These are phyloP conservation scores for Cytospora paraplurivora DNA, from an alignment of 2,329 filamentous ascomycete genomes.

Conservation along the genomic window DNA sequence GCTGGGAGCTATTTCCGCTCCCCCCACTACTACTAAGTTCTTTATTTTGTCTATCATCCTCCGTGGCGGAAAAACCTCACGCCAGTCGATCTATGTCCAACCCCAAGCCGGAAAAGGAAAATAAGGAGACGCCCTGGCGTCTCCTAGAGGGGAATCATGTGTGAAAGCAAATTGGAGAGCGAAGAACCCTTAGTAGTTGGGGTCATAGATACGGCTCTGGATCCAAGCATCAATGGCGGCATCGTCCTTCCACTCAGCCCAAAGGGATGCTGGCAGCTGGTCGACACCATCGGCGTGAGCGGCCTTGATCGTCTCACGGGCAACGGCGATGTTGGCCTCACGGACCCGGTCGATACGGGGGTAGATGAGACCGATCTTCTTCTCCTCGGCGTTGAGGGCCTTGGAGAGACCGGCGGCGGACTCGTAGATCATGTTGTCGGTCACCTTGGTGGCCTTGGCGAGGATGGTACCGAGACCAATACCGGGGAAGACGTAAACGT, in stretches of 20 bases:
- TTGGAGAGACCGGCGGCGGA: conserved; percentile 80
- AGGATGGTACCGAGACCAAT: conserved; percentile 93
- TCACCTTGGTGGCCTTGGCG: conserved; percentile 82
- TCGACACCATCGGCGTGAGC: conserved; percentile 82
- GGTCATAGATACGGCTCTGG: conserved; percentile 63
- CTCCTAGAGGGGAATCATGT: conserved; percentile 26
- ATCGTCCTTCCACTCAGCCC: conserved; percentile 72
- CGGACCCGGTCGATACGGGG: conserved; percentile 88
- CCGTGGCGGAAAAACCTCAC: conserved; percentile 4
- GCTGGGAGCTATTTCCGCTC: conserved; percentile 1
- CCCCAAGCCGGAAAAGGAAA: not conserved
- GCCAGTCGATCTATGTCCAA: conserved; percentile 17
- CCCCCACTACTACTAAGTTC: not conserved
- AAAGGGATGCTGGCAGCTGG: conserved; percentile 65
- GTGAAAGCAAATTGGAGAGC: not conserved
- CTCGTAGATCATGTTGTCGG: conserved; percentile 95
- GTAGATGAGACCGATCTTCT: conserved; percentile 84
- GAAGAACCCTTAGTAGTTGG: conserved; percentile 34
- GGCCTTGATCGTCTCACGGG: conserved; percentile 89
- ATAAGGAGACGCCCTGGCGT: conserved; percentile 21
- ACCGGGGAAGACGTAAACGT: conserved; percentile 93
- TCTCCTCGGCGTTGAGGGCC: conserved; percentile 78
- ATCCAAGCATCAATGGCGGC: conserved; percentile 63
- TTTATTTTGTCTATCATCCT: conserved; percentile 21
- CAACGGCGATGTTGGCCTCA: conserved; percentile 83